Base-by-base conservation (phyloP, 495 filamentous ascomycete genomes). In the Podospora pseudopauciseta region DNA sequence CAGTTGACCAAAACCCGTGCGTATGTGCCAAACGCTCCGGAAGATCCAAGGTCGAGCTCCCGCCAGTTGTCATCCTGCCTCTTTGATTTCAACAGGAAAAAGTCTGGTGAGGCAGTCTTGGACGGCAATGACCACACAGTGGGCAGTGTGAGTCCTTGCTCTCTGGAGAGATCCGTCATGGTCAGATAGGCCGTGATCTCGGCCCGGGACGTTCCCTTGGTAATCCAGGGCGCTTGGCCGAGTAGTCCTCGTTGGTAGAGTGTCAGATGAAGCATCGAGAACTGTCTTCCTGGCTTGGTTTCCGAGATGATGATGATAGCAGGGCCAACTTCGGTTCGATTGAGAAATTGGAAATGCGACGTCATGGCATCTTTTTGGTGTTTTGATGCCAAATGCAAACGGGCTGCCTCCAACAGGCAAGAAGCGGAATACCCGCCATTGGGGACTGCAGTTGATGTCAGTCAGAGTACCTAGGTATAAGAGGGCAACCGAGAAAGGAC, bases 391-490 rank as follows among this genome's bases (percentile, higher is more conserved):
- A 92, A 87, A 77, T 94, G 90, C 16, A 78, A 81, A 2, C 77
- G 75, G 7, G 87, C 86, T 23, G 90, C 85, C 18, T 80, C 77
- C 71, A 92, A 84, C 67, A 96, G 70, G 62, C 73, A 75, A 13
- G 89, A 81, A 20, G 89, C 88, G 13, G 90, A 87, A 72, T 90
- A 94, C 60, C 92, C 93, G 67, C 92, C 92, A 72, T 97, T 91
- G 20, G 92, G 92, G 5, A 97, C 92, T 92, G 73, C 13, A 0
- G 16, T 1, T 28, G n/a, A 56, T 57, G 49, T 49, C 4, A 53
- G 49, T 49, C 49, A 60, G 13, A 7, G 9, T 54, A 32, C 9
- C 58, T 19, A 49, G 13, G 63, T 11, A 30, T 18, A 6, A 13
- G 44, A 13, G 39, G 5, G 54, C 56, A 6, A 56, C 1, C 20